These are phyloP conservation scores for Pythium folliculosum DNA, from an alignment of 352 stramenopile genomes.

Conservation along the genomic window DNA sequence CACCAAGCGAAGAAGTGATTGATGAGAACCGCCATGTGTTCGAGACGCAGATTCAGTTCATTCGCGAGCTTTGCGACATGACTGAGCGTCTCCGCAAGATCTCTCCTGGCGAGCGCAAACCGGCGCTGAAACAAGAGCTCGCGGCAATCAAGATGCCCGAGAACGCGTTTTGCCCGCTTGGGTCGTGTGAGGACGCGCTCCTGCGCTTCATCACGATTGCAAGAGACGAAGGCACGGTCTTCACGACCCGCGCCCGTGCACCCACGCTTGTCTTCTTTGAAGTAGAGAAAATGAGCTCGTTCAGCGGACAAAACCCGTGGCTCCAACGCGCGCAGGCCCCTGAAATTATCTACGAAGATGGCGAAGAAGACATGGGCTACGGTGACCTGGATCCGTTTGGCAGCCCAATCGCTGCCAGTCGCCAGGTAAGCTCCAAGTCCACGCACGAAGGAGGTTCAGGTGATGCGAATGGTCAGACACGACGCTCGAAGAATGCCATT, in stretches of 20 bases:
- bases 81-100: slow-evolving; percentile 71
- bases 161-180: slow-evolving; percentile 69
- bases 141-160: slow-evolving; percentile 56
- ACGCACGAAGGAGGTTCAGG: neutral
- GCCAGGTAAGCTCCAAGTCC: neutral
- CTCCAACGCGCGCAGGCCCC: slow-evolving; percentile 39
- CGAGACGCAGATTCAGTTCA: slow-evolving; percentile 67
- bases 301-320: slow-evolving; percentile 51
- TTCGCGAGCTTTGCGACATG: slow-evolving; percentile 73
- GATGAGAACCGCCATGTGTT: slow-evolving; percentile 53
- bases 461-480: neutral
- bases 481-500: slow-evolving; percentile 57
- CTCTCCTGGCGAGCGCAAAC: slow-evolving; percentile 59
- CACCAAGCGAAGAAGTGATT: slow-evolving; percentile 19
- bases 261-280: slow-evolving; percentile 87
- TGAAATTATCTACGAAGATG: slow-evolving; percentile 6
- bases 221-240: slow-evolving; percentile 75
- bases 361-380: slow-evolving; percentile 7
- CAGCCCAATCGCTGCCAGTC: neutral
- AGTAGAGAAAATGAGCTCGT: slow-evolving; percentile 51
- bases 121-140: slow-evolving; percentile 55
- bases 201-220: slow-evolving; percentile 66
- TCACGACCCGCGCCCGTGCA: slow-evolving; percentile 84
- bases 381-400: slow-evolving; percentile 7
- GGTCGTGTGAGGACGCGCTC: slow-evolving; percentile 64